Evolutionary conservation across 306 rosid species (phyloP), one percentile per base, ranked within the genome.

Genomic region (Vigna radiata): DNA sequence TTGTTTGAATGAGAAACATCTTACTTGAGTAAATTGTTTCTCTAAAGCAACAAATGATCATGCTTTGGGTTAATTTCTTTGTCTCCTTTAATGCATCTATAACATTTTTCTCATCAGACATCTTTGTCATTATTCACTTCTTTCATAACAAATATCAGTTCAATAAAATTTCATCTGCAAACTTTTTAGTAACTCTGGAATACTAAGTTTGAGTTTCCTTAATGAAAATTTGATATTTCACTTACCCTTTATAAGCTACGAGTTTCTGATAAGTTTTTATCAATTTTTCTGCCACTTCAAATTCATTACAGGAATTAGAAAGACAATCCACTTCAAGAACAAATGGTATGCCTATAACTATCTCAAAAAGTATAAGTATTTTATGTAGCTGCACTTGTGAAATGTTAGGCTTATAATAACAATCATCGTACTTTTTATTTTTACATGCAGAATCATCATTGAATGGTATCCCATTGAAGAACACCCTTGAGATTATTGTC

Each of bases 331-430:
- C 60, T 72, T 66, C 46, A 61, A 8, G 5, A 46, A 33, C 52
- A 73, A 59, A 73, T 29, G 81, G 86, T 83, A 61, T 41, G 69
- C 41, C 68, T 68, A 56, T n/a, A 41, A 55, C 55, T 72, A 70
- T 81, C 61, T 43, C 46, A 50, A 31, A 8, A 17, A n/a, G 4
- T 15, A 44, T 55, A 52, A 61, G 10, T 23, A 18, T 7, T 44
- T 39, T 68, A 58, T 46, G 4, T 2, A 10, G 1, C 0, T 52
- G 14, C 25, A 39, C 8, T 10, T 31, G n/a, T 7, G 5, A 21
- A 11, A 14, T 16, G 23, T 70, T 60, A 21, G 31, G n/a, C 9
- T 19, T 36, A 23, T 13, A 33, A 58, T 58, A 46, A 74, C 56
- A 80, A 60, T 25, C 36, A 14, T 33, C 19, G 70, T 52, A 58